Evolutionary conservation across 1,284 basidiomycete species (phyloP), one percentile per base, ranked within the genome.

Genomic region (Apiotrichum porosum): DNA sequence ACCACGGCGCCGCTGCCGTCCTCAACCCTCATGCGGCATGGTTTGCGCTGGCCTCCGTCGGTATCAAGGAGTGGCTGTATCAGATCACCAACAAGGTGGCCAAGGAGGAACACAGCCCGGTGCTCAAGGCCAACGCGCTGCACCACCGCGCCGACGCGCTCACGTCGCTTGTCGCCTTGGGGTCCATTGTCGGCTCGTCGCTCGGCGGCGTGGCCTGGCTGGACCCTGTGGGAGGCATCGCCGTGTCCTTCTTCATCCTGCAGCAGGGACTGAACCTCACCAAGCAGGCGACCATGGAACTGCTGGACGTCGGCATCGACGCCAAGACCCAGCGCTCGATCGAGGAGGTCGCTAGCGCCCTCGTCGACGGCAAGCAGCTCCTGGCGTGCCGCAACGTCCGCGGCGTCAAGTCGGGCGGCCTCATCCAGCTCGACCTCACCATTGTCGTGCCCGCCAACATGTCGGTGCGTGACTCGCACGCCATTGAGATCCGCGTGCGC

Each of bases 11-110:
- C 2, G 66, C 55, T 3, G 69, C 69, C 0, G 52, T 75, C n/a
- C 80, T 97, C 6, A 92, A 97, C 68, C 87, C 90, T 15, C 93
- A 97, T 63, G 94, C 95, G 17, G 91, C 93, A 40, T 97, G 92
- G 90, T 94, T 97, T 62, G 94, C 94, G 1, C 81, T 84, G 0
- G 69, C 84, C 28, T 84, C 86, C 54, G 83, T 97, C 3, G 50
- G 88, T 1, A 75, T 82, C 54, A 98, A 98, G 68, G 95, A 98
- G 73, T 95, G 86, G 85, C 73, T 98, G 22, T 97, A 93, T 72
- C 78, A 89, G 45, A 76, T 84, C 41, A 95, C 91, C 41, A 85
- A 85, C 66, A 82, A 81, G 52, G 91, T 97, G 23, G 94, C 94
- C 6, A 82, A 86, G 53, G 81, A 90, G 62, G 91, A 97, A 69